Conservation (phyloP, 192 early-diverging fungal species). For the Chytriomyces hyalinus region DNA sequence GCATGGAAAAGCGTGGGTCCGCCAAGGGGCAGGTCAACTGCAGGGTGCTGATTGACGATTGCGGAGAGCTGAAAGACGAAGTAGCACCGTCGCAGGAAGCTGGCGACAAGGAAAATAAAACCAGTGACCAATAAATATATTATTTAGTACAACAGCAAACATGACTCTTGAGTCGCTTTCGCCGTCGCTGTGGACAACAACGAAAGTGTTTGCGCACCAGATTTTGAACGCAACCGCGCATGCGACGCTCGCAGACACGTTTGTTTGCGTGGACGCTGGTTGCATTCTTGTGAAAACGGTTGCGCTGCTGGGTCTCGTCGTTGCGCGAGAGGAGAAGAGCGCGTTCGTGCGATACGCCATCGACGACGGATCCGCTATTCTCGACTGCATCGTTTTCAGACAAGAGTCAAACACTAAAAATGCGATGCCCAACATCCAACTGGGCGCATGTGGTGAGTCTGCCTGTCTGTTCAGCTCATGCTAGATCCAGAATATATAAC, state of each 20-base stretch:
- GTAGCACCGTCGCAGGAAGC: not conserved
- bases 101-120: too few species aligned
- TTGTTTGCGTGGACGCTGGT: not conserved
- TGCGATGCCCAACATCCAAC: not conserved
- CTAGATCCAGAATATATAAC: too few species aligned
- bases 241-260: not conserved
- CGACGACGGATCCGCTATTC: conserved; percentile 5
- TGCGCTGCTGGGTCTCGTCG: conserved; percentile 7
- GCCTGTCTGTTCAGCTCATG: too few species aligned
- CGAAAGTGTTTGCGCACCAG: not conserved
- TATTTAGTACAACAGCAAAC: too few species aligned
- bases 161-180: not conserved
- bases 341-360: not conserved
- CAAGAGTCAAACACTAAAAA: not conserved
- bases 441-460: not conserved
- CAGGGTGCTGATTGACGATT: conserved; percentile 10
- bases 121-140: too few species aligned
- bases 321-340: conserved; percentile 1
- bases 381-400: conserved; percentile 8
- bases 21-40: conserved; percentile 6
- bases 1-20: conserved; percentile 49
- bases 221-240: not conserved
- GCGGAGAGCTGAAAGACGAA: conserved; percentile 1
- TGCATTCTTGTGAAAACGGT: not conserved
- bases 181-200: not conserved